These are phyloP conservation scores for Mycosphaerella sp. DNA, from an alignment of 2,329 filamentous ascomycete species.

Conservation along the genomic window DNA sequence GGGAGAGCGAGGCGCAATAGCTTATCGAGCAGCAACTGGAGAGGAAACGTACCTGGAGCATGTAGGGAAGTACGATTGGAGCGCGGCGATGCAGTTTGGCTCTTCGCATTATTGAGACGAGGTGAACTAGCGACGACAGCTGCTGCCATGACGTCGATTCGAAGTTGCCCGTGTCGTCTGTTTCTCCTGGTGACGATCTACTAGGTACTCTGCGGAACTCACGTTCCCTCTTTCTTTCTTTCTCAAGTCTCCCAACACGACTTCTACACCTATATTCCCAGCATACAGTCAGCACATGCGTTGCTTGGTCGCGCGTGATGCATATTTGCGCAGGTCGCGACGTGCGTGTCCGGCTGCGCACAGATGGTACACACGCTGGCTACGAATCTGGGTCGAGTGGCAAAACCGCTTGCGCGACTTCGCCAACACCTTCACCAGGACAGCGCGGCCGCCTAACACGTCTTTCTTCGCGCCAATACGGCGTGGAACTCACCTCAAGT, in stretches of 20 bases:
- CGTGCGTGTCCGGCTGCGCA: background rate
- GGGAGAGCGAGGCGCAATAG: background rate
- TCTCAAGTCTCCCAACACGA: background rate
- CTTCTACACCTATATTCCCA: background rate
- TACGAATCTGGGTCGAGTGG: background rate
- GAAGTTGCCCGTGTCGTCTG: conserved; percentile 5
- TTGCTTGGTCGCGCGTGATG: no score
- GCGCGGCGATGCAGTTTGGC: conserved; percentile 28
- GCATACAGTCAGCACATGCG: background rate
- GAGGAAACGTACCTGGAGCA: conserved; percentile 25
- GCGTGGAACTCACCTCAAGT: conserved; percentile 4
- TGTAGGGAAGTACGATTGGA: conserved; percentile 22
- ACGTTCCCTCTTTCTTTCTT: background rate
- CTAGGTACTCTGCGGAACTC: background rate
- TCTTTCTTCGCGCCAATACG: background rate
- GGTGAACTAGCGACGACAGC: conserved; percentile 26
- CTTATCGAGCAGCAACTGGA: background rate
- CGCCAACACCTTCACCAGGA: background rate
- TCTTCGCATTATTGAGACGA: conserved; percentile 20
- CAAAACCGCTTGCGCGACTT: background rate
- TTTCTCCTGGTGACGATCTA: conserved; percentile 3
- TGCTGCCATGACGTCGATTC: conserved; percentile 18
- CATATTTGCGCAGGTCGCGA: no score
- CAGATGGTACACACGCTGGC: background rate
- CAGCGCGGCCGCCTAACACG: background rate